Base-by-base conservation (phyloP, 345 rosid species). In the Euphorbia lathyris region DNA sequence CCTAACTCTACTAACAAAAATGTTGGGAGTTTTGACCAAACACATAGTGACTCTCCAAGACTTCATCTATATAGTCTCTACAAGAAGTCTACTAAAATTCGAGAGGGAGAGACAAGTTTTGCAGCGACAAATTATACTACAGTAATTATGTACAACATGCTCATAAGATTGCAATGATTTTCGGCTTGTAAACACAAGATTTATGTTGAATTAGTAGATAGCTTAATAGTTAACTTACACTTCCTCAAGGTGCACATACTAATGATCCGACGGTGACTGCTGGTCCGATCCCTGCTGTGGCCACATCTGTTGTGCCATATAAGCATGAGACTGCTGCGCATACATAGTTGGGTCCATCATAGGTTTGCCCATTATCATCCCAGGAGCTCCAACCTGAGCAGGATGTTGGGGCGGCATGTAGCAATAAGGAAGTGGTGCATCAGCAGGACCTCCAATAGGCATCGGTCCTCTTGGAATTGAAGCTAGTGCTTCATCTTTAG, bases 311-410 rank as follows among this genome's bases (percentile, higher is more conserved):
- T 83, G 92, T 27, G 80, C 85, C 87, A 88, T 84, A 70, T 88
- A 91, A 2, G 92, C 88, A 58, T 82, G 90, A 64, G 86, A 53
- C 71, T 84, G 88, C 64, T 83, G 85, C 14, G 82, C 86, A 62
- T 81, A 87, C 65, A 88, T 71, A 6, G 92, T 59, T 26, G 96
- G 95, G 74, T 87, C 91, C 80, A 83, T 76, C 22, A 85, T 75
- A 0, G 93, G 92, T 77, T 90, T 91, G 36, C 95, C 98, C 89
- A 94, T 83, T 50, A 87, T 87, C 96, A 94, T 82, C 48, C 94
- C 97, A 0, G 94, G 86, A 60, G 87, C 59, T 59, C 93, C 96
- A 20, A 86, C 82, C 72, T 81, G 88, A 3, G 92, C 82, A 48
- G 77, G 82, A 51, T 83, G 87, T 66, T 82, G 94, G 13, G 90